Evolutionary conservation across 257 asterid species (phyloP), one percentile per base, ranked within the genome.

Genomic region (Handroanthus guayacan): DNA sequence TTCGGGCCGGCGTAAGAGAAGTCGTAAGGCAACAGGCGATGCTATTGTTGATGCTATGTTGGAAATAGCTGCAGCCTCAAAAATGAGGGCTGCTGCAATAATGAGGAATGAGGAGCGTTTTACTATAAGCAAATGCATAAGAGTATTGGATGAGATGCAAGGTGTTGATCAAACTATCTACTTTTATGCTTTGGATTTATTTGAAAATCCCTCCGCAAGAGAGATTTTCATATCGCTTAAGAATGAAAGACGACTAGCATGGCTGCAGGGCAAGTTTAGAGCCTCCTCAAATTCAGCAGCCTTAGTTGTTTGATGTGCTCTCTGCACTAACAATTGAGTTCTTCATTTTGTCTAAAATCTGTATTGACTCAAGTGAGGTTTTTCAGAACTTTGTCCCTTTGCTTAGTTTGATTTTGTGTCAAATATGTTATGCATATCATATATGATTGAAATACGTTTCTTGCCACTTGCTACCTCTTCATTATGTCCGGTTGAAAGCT

Each of bases 41-140:
- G 97, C 97, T 17, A 91, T 94, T 65, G 96, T 94, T 45, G 97
- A 94, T 86, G 97, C 98, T 64, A 94, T 94, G 98, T 86, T 94
- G 78, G 97, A 91, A 82, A 91, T 91, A 71, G 97, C 98, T 36
- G 92, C 96, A 9, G 98, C 98, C 72, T 94, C 98, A 10, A 94
- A 94, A 82, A 87, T 86, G 96, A 87, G 98, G 87, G 90, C 97
- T 77, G 91, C 97, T 81, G 96, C 97, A 65, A 84, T 85, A 69
- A 84, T 82, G 90, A 86, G 88, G 80, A 89, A 86, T 50, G 97
- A 93, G 81, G 97, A 89, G 79, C 95, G 92, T 44, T 89, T 88
- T 74, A 83, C 95, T 25, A 91, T 91, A 73, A 89, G 96, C 90
- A 93, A 90, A 74, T 91, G 98, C 87, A 91, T 93, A 65, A 85